phyloP scores from a whole-genome alignment of 768 basidiomycete genomes.

The Scleroderma citrinum region DNA sequence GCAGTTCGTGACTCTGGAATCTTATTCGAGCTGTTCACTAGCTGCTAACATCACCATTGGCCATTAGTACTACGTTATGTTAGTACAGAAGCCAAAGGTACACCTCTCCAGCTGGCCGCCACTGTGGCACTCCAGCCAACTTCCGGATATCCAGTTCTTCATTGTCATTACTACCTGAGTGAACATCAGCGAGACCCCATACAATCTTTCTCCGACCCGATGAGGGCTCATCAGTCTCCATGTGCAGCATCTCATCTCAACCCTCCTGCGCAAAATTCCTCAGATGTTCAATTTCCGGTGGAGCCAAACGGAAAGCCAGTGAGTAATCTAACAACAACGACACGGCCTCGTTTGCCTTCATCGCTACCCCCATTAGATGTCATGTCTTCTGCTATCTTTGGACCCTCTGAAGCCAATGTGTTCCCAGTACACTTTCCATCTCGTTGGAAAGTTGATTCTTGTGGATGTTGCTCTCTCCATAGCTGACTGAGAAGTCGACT shows the following conservation, averaged over 20 bases:
- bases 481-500: conserved; percentile 42
- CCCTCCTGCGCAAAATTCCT: conserved; percentile 46
- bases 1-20: no score
- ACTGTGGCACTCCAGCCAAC: no score
- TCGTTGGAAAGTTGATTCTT: conserved; percentile 39
- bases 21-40: no score
- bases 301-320: conserved; percentile 32
- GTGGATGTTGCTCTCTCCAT: conserved; percentile 32
- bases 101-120: no score
- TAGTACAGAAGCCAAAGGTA: no score
- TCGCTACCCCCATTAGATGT: not conserved
- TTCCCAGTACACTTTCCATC: conserved; percentile 29
- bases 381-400: not conserved
- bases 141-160: no score
- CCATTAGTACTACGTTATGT: no score
- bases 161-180: no score
- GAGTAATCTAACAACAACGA: conserved; percentile 17
- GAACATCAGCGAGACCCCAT: conserved; percentile 16
- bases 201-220: conserved; percentile 43
- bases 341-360: not conserved
- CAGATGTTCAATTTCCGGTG: conserved; percentile 31
- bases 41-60: no score
- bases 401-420: conserved; percentile 24
- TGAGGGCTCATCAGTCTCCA: conserved; percentile 28
- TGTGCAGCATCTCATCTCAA: conserved; percentile 31